These are phyloP conservation scores for Brassica cretica DNA, from an alignment of 345 rosid species.

Conservation along the genomic window DNA sequence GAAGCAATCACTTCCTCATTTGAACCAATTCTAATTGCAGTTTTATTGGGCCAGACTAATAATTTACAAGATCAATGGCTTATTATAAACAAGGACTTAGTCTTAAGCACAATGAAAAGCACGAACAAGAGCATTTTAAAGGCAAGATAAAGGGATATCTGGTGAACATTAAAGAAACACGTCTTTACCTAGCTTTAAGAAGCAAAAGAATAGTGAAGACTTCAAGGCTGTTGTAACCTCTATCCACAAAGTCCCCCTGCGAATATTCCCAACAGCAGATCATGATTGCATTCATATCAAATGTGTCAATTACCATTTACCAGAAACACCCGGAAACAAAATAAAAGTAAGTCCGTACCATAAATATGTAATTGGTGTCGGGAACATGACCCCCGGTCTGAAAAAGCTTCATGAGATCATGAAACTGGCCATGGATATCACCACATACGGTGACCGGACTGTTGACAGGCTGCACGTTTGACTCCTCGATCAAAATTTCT, in stretches of 20 bases:
- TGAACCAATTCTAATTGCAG: conserved; percentile 3
- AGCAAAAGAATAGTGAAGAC: conserved; percentile 91
- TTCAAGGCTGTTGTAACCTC: conserved; percentile 96
- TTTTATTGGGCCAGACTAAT: background rate
- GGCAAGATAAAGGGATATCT: background rate
- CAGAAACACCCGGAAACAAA: background rate
- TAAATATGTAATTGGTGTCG: conserved; percentile 95
- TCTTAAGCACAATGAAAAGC: background rate
- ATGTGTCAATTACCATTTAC: background rate
- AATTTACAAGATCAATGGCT: conserved; percentile 3
- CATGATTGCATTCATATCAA: background rate
- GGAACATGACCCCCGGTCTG: conserved; percentile 98
- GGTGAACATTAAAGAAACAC: background rate
- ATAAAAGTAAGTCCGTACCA: conserved; percentile 47
- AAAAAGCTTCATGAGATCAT: conserved; percentile 97
- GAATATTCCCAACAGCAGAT: conserved; percentile 14
- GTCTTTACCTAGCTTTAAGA: conserved; percentile 80
- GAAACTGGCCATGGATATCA: conserved; percentile 99
- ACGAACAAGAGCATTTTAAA: background rate
- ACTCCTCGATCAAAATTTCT: conserved; percentile 93
- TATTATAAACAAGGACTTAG: background rate
- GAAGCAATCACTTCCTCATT: background rate
- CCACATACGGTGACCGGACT: conserved; percentile 99
- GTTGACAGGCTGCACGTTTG: conserved; percentile 98
- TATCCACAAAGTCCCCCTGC: conserved; percentile 95